A percentile compares a stretch with the other conserved stretches of the same genome.
These are phyloP conservation scores for Colletotrichum lindemuthianum DNA, from an alignment of 2,329 filamentous ascomycete species.

Conservation along the genomic window DNA sequence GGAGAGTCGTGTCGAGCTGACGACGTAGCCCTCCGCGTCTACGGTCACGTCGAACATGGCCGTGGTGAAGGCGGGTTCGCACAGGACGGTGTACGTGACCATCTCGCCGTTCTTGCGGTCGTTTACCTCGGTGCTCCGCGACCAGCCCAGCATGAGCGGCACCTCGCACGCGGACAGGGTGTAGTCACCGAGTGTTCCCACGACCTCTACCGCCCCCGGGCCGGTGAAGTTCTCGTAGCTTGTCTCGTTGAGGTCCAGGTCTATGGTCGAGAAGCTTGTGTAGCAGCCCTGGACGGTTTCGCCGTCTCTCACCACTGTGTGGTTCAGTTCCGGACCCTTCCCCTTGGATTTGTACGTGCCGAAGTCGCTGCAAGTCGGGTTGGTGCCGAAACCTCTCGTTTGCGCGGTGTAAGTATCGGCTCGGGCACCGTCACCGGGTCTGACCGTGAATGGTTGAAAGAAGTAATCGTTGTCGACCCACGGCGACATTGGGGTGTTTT, in stretches of 20 bases:
- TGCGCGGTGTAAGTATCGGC: slow-evolving; percentile 30
- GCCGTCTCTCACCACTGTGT: slow-evolving; percentile 2
- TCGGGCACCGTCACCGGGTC: neutral
- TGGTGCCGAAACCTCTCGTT: slow-evolving; percentile 43
- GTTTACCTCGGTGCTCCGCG: slow-evolving; percentile 20
- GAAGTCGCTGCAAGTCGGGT: neutral
- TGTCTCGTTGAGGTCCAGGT: neutral
- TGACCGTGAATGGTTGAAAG: slow-evolving; percentile 56
- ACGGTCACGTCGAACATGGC: slow-evolving; percentile 48
- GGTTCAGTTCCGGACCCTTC: neutral
- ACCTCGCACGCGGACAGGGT: slow-evolving; percentile 28
- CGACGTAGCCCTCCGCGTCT: slow-evolving; percentile 40
- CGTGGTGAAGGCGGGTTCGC: slow-evolving; percentile 42
- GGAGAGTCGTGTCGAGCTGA: slow-evolving; percentile 34
- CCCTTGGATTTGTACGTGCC: neutral
- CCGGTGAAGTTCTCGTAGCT: neutral
- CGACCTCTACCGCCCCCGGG: too few relatives aligned
- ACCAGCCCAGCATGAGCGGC: slow-evolving; percentile 41
- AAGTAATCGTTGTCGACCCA: slow-evolving; percentile 59
- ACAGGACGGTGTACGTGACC: slow-evolving; percentile 39
- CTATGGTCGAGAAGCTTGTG: neutral
- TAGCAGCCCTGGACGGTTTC: slow-evolving; percentile 1
- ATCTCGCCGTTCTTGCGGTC: slow-evolving; percentile 32
- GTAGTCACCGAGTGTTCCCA: too few relatives aligned
- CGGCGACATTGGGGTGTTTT: slow-evolving; percentile 54